Base-by-base conservation (phyloP, 306 rosid species). In the Trifolium pratense region DNA sequence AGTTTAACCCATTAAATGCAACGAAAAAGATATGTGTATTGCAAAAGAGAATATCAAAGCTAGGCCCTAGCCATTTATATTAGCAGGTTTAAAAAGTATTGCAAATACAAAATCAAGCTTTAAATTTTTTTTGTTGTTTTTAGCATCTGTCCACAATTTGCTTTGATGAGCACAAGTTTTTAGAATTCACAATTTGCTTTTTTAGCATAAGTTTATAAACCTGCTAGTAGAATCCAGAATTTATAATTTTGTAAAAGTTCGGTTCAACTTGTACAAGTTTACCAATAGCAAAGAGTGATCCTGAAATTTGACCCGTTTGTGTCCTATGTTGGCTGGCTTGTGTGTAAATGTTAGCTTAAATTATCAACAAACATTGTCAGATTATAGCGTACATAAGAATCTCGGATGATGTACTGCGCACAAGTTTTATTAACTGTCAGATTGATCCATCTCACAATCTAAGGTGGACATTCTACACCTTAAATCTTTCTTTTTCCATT, bases 161-260 rank as follows among this genome's bases (percentile, higher is more conserved):
- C 58, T 77, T 72, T 26, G 66, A 23, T 13, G 71, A 53, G 20
- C 43, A 6, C 1, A 57, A 62, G 66, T 58, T 81, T 81, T 71
- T 58, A 26, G 29, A 57, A 66, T 56, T 31, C 61, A n/a, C n/a
- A n/a, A n/a, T n/a, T n/a, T n/a, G n/a, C 40, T 14, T 32, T 39
- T 8, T 68, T 11, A 14, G 66, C 63, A 13, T 14, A 57, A 13
- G 39, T 59, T 59, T 29, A 58, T 29, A 7, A 59, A 59, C 65
- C 11, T 59, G 65, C 65, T 3, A 59, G 65, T 14, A 59, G 37
- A 14, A 26, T 29, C 21, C 6, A 59, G 20, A 36, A 23, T 70
- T 51, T 49, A n/a, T 9, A 36, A 48, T 48, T 48, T 26, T 51
- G 32, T 52, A 12, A 8, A 59, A 59, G 75, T 55, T 20, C 7